phyloP scores from a whole-genome alignment of 2,329 filamentous ascomycete species.

The Anthostomella pinea region DNA sequence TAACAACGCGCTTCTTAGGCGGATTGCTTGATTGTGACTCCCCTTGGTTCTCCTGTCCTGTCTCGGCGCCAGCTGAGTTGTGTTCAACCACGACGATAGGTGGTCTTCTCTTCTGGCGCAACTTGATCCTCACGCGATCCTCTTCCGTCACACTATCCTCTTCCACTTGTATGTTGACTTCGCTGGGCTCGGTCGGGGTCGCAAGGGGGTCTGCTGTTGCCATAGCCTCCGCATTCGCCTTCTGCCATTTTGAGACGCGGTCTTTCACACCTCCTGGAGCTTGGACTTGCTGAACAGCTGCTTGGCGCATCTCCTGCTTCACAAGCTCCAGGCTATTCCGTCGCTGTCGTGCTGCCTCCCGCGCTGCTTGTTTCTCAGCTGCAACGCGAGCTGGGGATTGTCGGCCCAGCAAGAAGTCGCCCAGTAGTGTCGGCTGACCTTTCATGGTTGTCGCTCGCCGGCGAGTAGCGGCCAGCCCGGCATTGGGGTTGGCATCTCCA shows the following conservation, averaged over 20 bases:
- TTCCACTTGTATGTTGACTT: constrained; percentile 59
- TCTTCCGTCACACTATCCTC: constrained; percentile 61
- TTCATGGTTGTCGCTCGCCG: constrained; percentile 28
- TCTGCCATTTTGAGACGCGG: constrained; percentile 83
- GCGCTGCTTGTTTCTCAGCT: constrained; percentile 39
- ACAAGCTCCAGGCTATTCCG: constrained; percentile 59
- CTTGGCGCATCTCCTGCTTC: constrained; percentile 59
- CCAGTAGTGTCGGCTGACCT: constrained; percentile 27
- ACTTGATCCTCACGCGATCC: constrained; percentile 56
- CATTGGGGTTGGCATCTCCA: constrained; percentile 21
- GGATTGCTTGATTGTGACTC: constrained; percentile 51
- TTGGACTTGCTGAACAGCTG: constrained; percentile 55
- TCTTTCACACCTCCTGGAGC: constrained; percentile 69
- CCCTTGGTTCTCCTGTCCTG: constrained; percentile 33
- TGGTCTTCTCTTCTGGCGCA: constrained; percentile 44
- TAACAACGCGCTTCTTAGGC: constrained; percentile 89
- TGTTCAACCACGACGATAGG: constrained; percentile 29
- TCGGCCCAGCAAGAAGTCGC: constrained; percentile 32
- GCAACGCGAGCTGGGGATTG: constrained; percentile 50
- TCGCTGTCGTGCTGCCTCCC: constrained; percentile 41
- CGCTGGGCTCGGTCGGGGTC: constrained; percentile 56
- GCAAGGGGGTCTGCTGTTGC: constrained; percentile 48
- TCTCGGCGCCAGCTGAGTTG: constrained; percentile 25
- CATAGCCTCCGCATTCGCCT: constrained; percentile 67
- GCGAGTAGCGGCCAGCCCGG: constrained; percentile 20